Percentiles rank a stretch among this genome's conserved stretches.
phyloP scores from a whole-genome alignment of 306 rosid genomes.

The Fragaria nilgerrensis region DNA sequence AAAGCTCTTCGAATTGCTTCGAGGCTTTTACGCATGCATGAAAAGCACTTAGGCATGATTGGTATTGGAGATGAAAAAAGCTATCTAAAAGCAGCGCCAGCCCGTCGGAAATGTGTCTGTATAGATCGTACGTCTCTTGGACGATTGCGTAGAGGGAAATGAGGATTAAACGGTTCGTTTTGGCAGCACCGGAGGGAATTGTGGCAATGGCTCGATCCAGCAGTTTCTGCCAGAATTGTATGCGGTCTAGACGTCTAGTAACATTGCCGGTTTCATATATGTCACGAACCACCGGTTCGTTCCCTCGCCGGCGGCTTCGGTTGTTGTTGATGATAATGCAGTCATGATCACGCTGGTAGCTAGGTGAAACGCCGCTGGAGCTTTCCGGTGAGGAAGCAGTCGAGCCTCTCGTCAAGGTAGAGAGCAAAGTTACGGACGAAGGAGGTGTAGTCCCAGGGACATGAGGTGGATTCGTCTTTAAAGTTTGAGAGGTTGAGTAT shows the following conservation, averaged over 20 bases:
- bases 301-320: not conserved
- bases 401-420: slow-evolving; percentile 79
- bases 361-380: slow-evolving; percentile 55
- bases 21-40: slow-evolving; percentile 69
- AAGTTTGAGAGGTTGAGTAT: slow-evolving; percentile 76
- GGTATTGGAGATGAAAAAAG: slow-evolving; percentile 60
- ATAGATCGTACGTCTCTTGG: slow-evolving; percentile 75
- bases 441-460: slow-evolving; percentile 76
- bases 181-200: slow-evolving; percentile 62
- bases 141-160: slow-evolving; percentile 61
- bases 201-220: slow-evolving; percentile 70
- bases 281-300: slow-evolving; percentile 49
- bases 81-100: slow-evolving; percentile 64
- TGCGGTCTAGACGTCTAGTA: slow-evolving; percentile 62
- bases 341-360: slow-evolving; percentile 11
- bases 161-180: slow-evolving; percentile 42
- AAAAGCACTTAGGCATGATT: slow-evolving; percentile 53
- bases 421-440: slow-evolving; percentile 66
- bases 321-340: slow-evolving; percentile 6
- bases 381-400: slow-evolving; percentile 73
- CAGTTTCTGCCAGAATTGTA: slow-evolving; percentile 62
- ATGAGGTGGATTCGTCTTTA: slow-evolving; percentile 65
- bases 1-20: slow-evolving; percentile 70
- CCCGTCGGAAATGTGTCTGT: slow-evolving; percentile 67
- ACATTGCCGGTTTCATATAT: slow-evolving; percentile 64